Percentiles rank a stretch among this genome's conserved stretches.
Evolutionary conservation across 2,329 filamentous ascomycete species (phyloP).

Genomic region (Trichoderma koningii): DNA sequence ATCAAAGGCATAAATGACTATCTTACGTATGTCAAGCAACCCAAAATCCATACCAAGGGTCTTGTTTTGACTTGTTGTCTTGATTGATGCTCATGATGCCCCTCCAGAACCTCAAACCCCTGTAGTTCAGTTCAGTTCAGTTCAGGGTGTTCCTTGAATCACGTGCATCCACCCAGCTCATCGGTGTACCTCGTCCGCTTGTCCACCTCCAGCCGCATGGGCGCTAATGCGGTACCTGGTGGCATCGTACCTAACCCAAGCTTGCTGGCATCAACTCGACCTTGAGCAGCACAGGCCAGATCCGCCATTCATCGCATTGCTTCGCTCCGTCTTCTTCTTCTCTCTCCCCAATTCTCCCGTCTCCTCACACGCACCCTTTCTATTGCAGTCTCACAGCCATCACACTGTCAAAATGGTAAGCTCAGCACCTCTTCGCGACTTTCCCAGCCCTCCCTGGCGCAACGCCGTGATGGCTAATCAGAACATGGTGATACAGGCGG

Average conservation of each 20-base stretch:
- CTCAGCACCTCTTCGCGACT: constrained; percentile 9
- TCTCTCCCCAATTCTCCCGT: constrained; percentile 1
- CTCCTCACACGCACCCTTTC: not conserved
- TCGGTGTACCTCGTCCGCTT: not conserved
- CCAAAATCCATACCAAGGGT: too few species aligned
- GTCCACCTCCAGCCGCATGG: constrained; percentile 7
- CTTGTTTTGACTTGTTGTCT: too few species aligned
- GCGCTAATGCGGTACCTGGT: constrained; percentile 3
- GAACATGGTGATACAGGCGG: constrained; percentile 39
- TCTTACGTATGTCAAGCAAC: not conserved
- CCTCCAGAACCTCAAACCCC: not conserved
- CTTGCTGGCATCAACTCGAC: constrained; percentile 18
- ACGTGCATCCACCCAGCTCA: constrained; percentile 3
- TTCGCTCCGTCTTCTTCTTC: not conserved
- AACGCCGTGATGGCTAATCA: constrained; percentile 34
- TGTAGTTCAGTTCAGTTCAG: not conserved
- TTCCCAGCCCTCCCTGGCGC: not conserved
- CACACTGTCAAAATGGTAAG: constrained; percentile 29
- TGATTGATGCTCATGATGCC: not conserved
- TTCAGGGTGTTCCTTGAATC: not conserved
- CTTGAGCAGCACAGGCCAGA: constrained; percentile 21
- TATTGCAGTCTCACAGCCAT: not conserved
- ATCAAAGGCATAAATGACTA: too few species aligned
- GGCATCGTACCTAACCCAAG: constrained; percentile 14
- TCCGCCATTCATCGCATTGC: constrained; percentile 18